Evolutionary conservation across 2,329 filamentous ascomycete species (phyloP).

Genomic region (Penicillium hordei): DNA sequence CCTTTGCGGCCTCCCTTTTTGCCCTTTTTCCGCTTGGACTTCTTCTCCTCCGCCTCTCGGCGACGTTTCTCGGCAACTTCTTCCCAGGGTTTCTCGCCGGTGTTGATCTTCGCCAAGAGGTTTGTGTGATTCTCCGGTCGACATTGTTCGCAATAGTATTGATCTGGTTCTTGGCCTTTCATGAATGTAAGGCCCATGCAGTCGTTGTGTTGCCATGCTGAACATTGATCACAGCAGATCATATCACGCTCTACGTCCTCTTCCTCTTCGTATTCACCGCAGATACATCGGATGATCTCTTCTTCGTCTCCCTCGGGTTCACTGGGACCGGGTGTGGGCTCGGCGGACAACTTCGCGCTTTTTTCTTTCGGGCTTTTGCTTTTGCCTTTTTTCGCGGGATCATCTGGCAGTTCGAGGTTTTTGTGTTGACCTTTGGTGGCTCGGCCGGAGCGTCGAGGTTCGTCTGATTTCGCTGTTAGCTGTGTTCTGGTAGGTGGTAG

Average conservation of each 20-base stretch:
- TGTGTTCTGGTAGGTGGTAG: conserved; percentile 13
- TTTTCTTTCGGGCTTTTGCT: conserved; percentile 50
- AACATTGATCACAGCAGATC: conserved; percentile 93
- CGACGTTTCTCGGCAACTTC: conserved; percentile 63
- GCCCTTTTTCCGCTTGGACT: conserved; percentile 58
- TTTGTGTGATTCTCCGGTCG: conserved; percentile 78
- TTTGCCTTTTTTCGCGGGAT: conserved; percentile 48
- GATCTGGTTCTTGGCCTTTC: conserved; percentile 70
- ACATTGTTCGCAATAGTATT: conserved; percentile 93
- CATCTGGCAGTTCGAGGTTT: conserved; percentile 72
- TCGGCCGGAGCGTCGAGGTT: conserved; percentile 89
- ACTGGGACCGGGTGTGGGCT: conserved; percentile 45
- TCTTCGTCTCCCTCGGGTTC: conserved; percentile 66
- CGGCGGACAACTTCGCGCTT: conserved; percentile 48
- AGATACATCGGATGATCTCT: conserved; percentile 89
- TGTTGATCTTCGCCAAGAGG: conserved; percentile 72
- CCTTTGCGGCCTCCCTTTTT: conserved; percentile 60
- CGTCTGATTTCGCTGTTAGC: conserved; percentile 56
- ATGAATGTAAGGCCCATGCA: conserved; percentile 85
- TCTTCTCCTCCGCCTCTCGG: conserved; percentile 59
- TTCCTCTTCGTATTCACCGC: conserved; percentile 80
- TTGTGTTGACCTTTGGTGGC: conserved; percentile 98
- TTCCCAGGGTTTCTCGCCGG: conserved; percentile 86
- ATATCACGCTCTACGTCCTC: conserved; percentile 85
- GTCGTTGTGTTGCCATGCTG: conserved; percentile 95